Evolutionary conservation across 352 stramenopile species (phyloP), one percentile per base, ranked within the genome.

Genomic region (Globisporangium paddicum): DNA sequence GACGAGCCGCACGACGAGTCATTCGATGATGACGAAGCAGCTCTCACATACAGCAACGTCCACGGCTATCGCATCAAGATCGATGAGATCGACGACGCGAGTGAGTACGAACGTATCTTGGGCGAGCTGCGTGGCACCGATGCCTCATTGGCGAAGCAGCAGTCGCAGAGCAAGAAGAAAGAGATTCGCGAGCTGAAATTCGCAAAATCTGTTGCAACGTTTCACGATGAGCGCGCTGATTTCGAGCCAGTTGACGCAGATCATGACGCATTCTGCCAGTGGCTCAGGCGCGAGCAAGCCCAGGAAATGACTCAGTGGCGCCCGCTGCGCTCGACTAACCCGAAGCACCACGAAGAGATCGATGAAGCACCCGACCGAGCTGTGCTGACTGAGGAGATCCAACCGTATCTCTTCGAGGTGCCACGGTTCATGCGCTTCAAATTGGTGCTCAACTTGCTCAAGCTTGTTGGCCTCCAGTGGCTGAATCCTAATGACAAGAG

Each of bases 91-190:
- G 60, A 91, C 42, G 86, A 95, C 53, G 56, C 71, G 3, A 61
- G 59, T 34, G 77, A 90, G 44, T 95, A 95, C 54, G 77, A 91
- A 30, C 70, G 82, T 0, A 95, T 95, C 64, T 47, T 95, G 21
- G 54, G 61, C 10, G 82, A 92, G 40, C 57, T 93, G n/a, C 73
- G 79, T 4, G 76, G 75, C 11, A 75, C 75, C 1, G 69, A 89
- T 59, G 60, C 42, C 18, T 76, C 66, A 8, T 60, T 61, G 38
- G 57, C 58, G 16, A 67, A 66, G 13, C 76, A 79, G 44, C 55
- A 69, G 49, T 56, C 59, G 11, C 48, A 67, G 34, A 14, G 64
- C 3, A 57, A 67, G 34, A 82, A 75, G 41, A 32, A 68, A 3
- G 59, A 73, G 19, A 69, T 66, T 8, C 82, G 76, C 45, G 25